Evolutionary conservation across 192 early-diverging fungal genomes (phyloP), one percentile per base, ranked within the genome.

Genomic region (Linderina pennispora): DNA sequence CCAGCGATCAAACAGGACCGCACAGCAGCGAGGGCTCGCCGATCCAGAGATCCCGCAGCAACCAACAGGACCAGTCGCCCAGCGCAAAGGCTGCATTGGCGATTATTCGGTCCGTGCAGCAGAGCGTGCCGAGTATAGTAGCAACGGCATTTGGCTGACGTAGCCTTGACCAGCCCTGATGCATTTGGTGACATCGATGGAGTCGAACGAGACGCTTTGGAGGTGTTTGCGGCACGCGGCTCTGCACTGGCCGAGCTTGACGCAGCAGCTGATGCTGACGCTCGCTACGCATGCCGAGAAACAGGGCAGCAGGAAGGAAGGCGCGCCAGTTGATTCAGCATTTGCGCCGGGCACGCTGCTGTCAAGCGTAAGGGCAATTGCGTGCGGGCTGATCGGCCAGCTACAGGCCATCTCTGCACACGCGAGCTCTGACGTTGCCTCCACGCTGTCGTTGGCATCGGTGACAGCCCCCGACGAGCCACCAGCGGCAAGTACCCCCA

Each of bases 311-410:
- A 31, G 28, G 6, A 31, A 31, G 11, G 11, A 31, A 5, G 11
- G 28, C 6, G 6, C 28, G 5, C 11, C 11, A 11, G 28, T 21
- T 0, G 11, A n/a, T 6, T 8, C 26, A 23, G 45, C 10, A 28
- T 50, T 62, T 46, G 31, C 11, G 8, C 4, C 51, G 2, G 37
- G 33, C 2, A 16, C 43, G 17, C 24, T 43, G 35, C 39, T 62
- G 24, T 24, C 47, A 3, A 17, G 28, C 9, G 7, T 55, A 23
- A 54, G 66, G 7, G 55, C 53, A 15, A 44, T 62, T 40, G 50
- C 59, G 3, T 24, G 45, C 10, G 66, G 37, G 7, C 23, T 70
- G 3, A 34, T 70, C 17, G 66, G 54, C 17, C 66, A 70, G 35
- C 43, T 70, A 13, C 59, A 70, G 40, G 38, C 55, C 2, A 53